Evolutionary conservation across 768 basidiomycete genomes (phyloP).

Genomic region (Pleurotus pulmonarius): DNA sequence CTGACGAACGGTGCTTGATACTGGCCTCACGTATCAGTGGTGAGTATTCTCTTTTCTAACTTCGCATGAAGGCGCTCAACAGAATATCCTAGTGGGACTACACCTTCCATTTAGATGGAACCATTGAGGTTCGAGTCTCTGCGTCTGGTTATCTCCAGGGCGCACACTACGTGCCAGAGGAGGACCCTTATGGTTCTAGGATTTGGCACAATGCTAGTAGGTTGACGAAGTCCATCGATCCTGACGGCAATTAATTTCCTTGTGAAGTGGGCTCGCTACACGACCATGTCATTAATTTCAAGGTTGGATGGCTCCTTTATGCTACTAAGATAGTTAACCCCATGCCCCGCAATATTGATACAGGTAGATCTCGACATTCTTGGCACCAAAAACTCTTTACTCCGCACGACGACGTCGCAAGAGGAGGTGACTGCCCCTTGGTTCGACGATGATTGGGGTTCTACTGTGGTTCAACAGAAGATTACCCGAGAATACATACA

Average conservation of each 20-base stretch:
- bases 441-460: slow-evolving; percentile 61
- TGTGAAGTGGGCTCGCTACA: slow-evolving; percentile 58
- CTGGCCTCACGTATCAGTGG: slow-evolving; percentile 21
- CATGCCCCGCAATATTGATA: slow-evolving; percentile 11
- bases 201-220: slow-evolving; percentile 55
- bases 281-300: slow-evolving; percentile 66
- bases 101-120: slow-evolving; percentile 62
- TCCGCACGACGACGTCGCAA: slow-evolving; percentile 44
- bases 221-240: slow-evolving; percentile 14
- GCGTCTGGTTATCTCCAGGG: slow-evolving; percentile 70
- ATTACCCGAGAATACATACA: slow-evolving; percentile 43
- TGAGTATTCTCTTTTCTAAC: slow-evolving; percentile 10
- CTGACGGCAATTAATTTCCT: not conserved
- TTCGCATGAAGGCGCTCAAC: no score
- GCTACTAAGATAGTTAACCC: not conserved
- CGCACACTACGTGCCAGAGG: slow-evolving; percentile 49
- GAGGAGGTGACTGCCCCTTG: slow-evolving; percentile 50
- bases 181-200: slow-evolving; percentile 48
- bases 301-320: slow-evolving; percentile 21
- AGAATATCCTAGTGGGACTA: slow-evolving; percentile 49
- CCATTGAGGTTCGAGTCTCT: slow-evolving; percentile 63
- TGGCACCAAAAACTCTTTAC: slow-evolving; percentile 54
- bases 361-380: slow-evolving; percentile 65
- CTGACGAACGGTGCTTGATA: not conserved
- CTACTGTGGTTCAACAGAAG: slow-evolving; percentile 49